These are phyloP conservation scores for Nicotiana attenuata DNA, from an alignment of 257 asterid species.

Conservation along the genomic window DNA sequence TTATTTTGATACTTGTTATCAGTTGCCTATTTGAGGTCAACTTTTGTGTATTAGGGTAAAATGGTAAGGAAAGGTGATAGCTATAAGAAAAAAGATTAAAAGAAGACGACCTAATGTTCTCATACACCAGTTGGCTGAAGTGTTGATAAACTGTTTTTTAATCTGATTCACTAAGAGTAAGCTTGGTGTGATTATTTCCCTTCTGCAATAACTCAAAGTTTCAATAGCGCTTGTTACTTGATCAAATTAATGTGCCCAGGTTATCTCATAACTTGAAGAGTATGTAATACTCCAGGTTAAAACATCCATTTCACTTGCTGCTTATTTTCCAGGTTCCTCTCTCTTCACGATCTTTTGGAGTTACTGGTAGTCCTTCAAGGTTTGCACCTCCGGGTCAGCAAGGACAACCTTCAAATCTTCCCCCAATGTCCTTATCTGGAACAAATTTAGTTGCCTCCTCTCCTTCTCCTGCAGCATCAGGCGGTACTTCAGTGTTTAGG, in stretches of 20 bases:
- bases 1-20: neutral
- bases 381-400: slow-evolving; percentile 57
- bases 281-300: neutral
- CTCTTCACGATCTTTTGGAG: slow-evolving; percentile 56
- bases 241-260: neutral
- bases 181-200: neutral
- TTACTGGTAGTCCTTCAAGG: slow-evolving; percentile 66
- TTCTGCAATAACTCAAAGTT: neutral
- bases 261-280: neutral
- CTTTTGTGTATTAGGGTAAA: neutral
- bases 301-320: neutral
- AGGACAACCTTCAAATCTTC: slow-evolving; percentile 43
- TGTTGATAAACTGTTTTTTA: neutral
- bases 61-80: neutral
- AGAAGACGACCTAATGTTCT: neutral
- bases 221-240: neutral
- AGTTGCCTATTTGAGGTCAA: neutral
- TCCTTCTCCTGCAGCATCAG: slow-evolving; percentile 94
- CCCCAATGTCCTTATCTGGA: slow-evolving; percentile 61
- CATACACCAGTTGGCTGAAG: neutral
- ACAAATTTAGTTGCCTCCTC: slow-evolving; percentile 67
- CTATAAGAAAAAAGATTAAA: neutral
- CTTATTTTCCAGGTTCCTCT: slow-evolving; percentile 52
- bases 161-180: neutral
- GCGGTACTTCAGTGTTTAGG: slow-evolving; percentile 76